These are phyloP conservation scores for Dovyalis caffra DNA, from an alignment of 345 rosid species.

Conservation along the genomic window DNA sequence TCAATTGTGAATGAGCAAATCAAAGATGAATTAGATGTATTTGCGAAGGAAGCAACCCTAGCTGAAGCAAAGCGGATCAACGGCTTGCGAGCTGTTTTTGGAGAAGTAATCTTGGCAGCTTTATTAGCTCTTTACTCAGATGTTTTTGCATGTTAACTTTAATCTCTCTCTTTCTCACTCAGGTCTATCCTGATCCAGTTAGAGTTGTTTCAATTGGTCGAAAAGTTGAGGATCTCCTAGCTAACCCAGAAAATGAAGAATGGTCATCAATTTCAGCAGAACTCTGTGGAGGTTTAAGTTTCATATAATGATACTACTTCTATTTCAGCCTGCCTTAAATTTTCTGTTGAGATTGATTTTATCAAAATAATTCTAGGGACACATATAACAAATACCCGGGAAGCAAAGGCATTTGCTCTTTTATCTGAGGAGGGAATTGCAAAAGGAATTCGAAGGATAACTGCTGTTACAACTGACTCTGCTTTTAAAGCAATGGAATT, in stretches of 20 bases:
- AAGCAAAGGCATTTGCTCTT: conserved; percentile 95
- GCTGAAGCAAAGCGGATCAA: conserved; percentile 73
- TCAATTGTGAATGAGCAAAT: conserved; percentile 87
- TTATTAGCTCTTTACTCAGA: neutral
- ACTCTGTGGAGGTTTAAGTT: conserved; percentile 87
- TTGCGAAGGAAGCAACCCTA: conserved; percentile 70
- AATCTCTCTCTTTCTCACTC: neutral
- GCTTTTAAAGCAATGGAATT: conserved; percentile 70
- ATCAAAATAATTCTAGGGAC: conserved; percentile 50
- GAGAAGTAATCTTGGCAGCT: conserved; percentile 59
- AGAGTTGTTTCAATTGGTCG: conserved; percentile 88
- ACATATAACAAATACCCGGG: conserved; percentile 82
- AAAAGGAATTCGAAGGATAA: conserved; percentile 82
- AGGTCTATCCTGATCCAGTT: conserved; percentile 96
- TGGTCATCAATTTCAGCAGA: conserved; percentile 75
- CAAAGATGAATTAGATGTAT: conserved; percentile 79
- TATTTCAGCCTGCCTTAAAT: conserved; percentile 10
- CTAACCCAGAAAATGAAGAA: conserved; percentile 76
- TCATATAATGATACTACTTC: neutral
- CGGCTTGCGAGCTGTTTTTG: conserved; percentile 91
- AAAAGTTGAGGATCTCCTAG: conserved; percentile 73
- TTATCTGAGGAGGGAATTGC: conserved; percentile 95
- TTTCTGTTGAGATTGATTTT: conserved; percentile 17
- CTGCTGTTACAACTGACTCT: conserved; percentile 80
- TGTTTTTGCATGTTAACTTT: neutral